phyloP scores from a whole-genome alignment of 495 filamentous ascomycete genomes.

The Penicillium daleae region DNA sequence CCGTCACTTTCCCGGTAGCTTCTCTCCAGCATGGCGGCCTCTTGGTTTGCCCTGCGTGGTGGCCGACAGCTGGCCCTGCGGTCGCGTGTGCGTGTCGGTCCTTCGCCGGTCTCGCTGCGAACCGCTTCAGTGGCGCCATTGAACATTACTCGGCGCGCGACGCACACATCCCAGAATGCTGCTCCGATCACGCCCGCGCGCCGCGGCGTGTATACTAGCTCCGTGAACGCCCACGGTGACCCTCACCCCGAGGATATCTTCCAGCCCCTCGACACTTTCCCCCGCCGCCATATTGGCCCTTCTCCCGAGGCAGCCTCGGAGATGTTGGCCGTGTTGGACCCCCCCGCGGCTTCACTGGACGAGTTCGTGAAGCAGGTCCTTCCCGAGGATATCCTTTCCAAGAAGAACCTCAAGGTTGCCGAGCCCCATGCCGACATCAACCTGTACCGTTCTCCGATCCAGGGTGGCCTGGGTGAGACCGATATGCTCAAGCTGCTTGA shows the following conservation, averaged over 20 bases:
- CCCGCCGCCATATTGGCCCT: conserved; percentile 93
- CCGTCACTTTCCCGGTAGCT: conserved; percentile 17
- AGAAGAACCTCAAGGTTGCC: conserved; percentile 53
- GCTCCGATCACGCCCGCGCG: conserved; percentile 28
- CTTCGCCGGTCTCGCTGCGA: conserved; percentile 37
- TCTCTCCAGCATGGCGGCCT: conserved; percentile 42
- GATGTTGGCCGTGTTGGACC: conserved; percentile 84
- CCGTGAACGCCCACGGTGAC: conserved; percentile 46
- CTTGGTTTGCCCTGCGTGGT: conserved; percentile 48
- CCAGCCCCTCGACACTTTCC: conserved; percentile 68
- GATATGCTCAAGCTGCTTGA: conserved; percentile 66
- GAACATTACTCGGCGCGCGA: conserved; percentile 29
- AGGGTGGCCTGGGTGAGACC: conserved; percentile 66
- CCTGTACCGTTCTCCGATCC: conserved; percentile 49
- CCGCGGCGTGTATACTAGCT: conserved; percentile 47
- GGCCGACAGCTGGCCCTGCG: conserved; percentile 48
- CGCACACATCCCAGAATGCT: conserved; percentile 35
- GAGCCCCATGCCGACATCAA: conserved; percentile 43
- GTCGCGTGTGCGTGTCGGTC: conserved; percentile 36
- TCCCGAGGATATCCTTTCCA: conserved; percentile 79
- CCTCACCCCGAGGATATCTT: conserved; percentile 49
- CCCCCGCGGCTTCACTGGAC: conserved; percentile 73
- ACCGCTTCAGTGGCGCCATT: conserved; percentile 34
- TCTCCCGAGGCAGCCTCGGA: conserved; percentile 66
- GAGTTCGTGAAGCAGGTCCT: conserved; percentile 90